These are phyloP conservation scores for Polymyxa betae DNA, from an alignment of 208 protist species.

Conservation along the genomic window DNA sequence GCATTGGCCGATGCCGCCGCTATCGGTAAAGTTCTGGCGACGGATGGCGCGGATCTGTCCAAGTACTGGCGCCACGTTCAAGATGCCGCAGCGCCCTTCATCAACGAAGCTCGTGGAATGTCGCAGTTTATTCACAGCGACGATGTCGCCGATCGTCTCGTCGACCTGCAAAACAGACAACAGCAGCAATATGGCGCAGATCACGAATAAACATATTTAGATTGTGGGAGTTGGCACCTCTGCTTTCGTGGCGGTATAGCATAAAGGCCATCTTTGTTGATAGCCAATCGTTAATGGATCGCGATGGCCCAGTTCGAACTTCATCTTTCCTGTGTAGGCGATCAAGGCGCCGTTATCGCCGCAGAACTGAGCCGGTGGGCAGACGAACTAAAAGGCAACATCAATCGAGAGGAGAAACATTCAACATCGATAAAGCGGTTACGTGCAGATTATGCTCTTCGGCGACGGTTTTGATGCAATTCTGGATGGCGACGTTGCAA, in stretches of 20 bases:
- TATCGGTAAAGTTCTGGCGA: background rate
- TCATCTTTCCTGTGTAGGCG: background rate
- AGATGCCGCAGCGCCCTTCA: background rate
- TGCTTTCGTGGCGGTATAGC: too few species aligned
- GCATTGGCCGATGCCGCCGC: background rate
- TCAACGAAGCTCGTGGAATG: background rate
- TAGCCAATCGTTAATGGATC: conserved; percentile 30
- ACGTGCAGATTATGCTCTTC: background rate
- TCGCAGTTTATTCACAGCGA: background rate
- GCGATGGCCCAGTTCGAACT: background rate
- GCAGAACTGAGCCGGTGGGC: conserved; percentile 13
- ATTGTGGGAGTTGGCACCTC: too few species aligned
- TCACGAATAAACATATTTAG: too few species aligned
- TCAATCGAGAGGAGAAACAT: background rate
- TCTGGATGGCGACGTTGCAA: background rate
- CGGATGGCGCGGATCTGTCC: background rate
- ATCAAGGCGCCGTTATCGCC: conserved; percentile 3
- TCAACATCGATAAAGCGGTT: background rate
- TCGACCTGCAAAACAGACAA: background rate
- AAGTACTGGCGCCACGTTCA: background rate
- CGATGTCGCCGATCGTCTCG: background rate
- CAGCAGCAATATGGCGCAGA: too few species aligned
- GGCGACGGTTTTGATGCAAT: background rate
- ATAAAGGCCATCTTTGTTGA: background rate
- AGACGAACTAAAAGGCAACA: conserved; percentile 11